phyloP scores from a whole-genome alignment of 306 rosid genomes.

The Gastrolobium bilobum region DNA sequence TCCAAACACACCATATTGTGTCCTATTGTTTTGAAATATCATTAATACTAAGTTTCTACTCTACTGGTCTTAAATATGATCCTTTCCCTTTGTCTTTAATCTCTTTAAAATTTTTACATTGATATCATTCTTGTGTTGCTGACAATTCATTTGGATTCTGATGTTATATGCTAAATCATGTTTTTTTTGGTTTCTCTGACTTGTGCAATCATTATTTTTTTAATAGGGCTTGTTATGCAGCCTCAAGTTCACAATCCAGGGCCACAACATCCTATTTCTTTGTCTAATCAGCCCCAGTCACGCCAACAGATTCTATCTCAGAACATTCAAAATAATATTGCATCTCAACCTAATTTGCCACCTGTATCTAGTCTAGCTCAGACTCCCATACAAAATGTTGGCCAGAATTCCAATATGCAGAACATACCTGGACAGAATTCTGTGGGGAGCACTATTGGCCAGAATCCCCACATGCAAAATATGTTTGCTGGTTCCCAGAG shows the following conservation, averaged over 20 bases:
- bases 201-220: constrained; percentile 29
- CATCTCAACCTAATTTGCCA: constrained; percentile 68
- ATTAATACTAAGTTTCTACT: constrained; percentile 23
- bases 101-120: constrained; percentile 6
- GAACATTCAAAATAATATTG: constrained; percentile 73
- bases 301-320: constrained; percentile 82
- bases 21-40: constrained; percentile 29
- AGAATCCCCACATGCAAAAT: constrained; percentile 75
- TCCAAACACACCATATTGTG: not conserved
- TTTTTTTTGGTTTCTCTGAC: constrained; percentile 33
- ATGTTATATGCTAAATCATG: constrained; percentile 24
- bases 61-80: constrained; percentile 29
- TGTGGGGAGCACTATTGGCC: constrained; percentile 75
- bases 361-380: constrained; percentile 67
- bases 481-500: constrained; percentile 79
- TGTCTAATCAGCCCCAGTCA: constrained; percentile 73
- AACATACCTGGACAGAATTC: constrained; percentile 74
- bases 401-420: constrained; percentile 80
- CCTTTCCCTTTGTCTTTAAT: constrained; percentile 19
- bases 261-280: constrained; percentile 66
- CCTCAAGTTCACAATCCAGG: constrained; percentile 77
- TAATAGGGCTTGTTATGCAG: constrained; percentile 70
- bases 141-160: constrained; percentile 45
- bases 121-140: constrained; percentile 37
- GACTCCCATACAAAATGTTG: constrained; percentile 72